These are phyloP conservation scores for Neoboletus magnificus DNA, from an alignment of 768 basidiomycete genomes.

Conservation along the genomic window DNA sequence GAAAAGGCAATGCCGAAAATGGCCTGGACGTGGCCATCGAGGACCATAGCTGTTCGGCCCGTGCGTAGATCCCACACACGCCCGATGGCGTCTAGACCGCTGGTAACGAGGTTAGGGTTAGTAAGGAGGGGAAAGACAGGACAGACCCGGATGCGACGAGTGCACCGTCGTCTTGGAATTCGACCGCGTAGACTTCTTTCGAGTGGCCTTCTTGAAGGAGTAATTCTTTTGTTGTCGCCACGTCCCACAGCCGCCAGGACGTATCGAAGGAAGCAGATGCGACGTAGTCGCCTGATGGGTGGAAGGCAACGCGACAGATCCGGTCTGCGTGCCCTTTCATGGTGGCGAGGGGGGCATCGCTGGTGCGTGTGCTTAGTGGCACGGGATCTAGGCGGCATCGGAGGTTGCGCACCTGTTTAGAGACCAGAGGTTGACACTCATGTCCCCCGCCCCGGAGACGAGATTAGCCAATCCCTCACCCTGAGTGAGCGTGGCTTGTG, in stretches of 20 bases:
- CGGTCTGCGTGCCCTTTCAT: constrained; percentile 88
- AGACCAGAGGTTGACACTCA: constrained; percentile 85
- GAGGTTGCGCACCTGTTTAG: constrained; percentile 59
- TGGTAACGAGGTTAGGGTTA: constrained; percentile 30
- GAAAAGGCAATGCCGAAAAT: constrained; percentile 91
- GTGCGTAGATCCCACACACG: constrained; percentile 97
- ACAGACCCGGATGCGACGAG: constrained; percentile 88
- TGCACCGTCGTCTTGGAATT: constrained; percentile 94
- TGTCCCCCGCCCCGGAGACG: constrained; percentile 89
- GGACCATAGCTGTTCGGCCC: constrained; percentile 94
- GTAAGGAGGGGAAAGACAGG: not conserved
- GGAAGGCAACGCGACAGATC: constrained; percentile 92
- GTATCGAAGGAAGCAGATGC: constrained; percentile 97
- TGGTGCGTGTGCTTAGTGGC: constrained; percentile 30
- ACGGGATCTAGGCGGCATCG: not conserved
- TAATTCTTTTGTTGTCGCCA: constrained; percentile 73
- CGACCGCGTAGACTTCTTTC: constrained; percentile 93
- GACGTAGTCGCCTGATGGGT: constrained; percentile 91
- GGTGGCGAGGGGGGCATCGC: constrained; percentile 81
- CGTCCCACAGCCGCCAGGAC: constrained; percentile 97
- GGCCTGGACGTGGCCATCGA: constrained; percentile 94
- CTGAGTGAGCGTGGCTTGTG: constrained; percentile 78
- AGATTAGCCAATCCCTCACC: constrained; percentile 68
- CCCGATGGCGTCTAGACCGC: constrained; percentile 94
- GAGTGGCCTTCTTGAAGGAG: constrained; percentile 95